phyloP scores from a whole-genome alignment of 345 rosid genomes.

The Pugionium cornutum region DNA sequence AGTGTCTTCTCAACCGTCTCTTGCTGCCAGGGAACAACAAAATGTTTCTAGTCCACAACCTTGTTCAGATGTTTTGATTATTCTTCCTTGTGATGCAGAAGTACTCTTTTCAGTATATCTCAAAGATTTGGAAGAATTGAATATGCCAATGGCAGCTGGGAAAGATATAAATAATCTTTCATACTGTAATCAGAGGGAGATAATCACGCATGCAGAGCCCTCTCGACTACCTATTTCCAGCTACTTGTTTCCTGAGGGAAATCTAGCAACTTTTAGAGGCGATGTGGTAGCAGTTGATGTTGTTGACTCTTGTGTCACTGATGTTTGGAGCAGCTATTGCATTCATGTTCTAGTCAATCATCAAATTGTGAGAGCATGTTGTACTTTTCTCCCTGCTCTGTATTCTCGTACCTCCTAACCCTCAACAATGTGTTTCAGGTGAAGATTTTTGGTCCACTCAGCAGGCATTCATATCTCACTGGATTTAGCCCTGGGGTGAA shows the following conservation, averaged over 20 bases:
- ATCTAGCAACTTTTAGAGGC: conserved; percentile 55
- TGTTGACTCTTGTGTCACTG: conserved; percentile 36
- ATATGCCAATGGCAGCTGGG: conserved; percentile 33
- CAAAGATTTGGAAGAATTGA: conserved; percentile 42
- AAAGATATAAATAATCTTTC: conserved; percentile 40
- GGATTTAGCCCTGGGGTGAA: conserved; percentile 70
- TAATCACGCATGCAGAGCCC: conserved; percentile 24
- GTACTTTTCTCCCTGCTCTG: conserved; percentile 22
- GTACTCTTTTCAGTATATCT: conserved; percentile 44
- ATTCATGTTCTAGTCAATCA: conserved; percentile 54
- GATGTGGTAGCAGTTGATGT: conserved; percentile 55
- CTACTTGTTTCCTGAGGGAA: conserved; percentile 61
- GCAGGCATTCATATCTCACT: conserved; percentile 55
- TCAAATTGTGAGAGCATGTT: conserved; percentile 52
- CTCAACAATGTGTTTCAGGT: conserved; percentile 51
- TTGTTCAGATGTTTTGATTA: conserved; percentile 57
- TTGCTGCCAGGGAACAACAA: conserved; percentile 26
- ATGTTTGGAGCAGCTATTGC: conserved; percentile 39
- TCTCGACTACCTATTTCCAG: conserved; percentile 39
- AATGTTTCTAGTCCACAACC: conserved; percentile 18
- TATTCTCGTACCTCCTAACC: conserved; percentile 21
- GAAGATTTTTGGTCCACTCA: conserved; percentile 54
- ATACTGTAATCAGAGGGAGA: conserved; percentile 23
- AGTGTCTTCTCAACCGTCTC: conserved; percentile 36
- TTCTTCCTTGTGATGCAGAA: conserved; percentile 46